These are phyloP conservation scores for Ustilago loliicola DNA, from an alignment of 1,284 basidiomycete genomes.

Conservation along the genomic window DNA sequence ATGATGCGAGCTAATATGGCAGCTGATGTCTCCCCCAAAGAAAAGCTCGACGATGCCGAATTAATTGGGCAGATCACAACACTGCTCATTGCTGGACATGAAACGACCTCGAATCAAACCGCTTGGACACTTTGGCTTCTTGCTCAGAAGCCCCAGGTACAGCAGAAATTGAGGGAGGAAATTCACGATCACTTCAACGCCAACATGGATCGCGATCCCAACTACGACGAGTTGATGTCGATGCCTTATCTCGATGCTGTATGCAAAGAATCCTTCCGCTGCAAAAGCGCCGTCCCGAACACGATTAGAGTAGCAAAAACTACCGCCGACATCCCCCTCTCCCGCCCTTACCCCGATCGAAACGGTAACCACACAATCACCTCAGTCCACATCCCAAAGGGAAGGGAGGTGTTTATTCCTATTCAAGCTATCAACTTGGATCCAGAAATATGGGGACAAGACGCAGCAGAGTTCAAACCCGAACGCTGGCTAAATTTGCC, in stretches of 20 bases:
- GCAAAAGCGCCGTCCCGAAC: conserved; percentile 50
- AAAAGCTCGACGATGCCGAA: conserved; percentile 60
- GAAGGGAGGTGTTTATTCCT: conserved; percentile 55
- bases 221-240: conserved; percentile 56
- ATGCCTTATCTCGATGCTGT: conserved; percentile 63
- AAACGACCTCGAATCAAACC: conserved; percentile 65
- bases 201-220: conserved; percentile 43
- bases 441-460: conserved; percentile 55
- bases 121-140: conserved; percentile 63
- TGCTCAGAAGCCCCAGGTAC: conserved; percentile 40
- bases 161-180: conserved; percentile 58
- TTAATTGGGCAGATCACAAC: conserved; percentile 64
- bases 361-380: conserved; percentile 53
- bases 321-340: conserved; percentile 58
- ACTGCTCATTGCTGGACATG: conserved; percentile 66
- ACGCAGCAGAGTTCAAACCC: conserved; percentile 56
- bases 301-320: conserved; percentile 53
- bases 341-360: conserved; percentile 46
- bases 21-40: conserved; percentile 46
- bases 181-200: conserved; percentile 52
- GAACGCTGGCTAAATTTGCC: conserved; percentile 62
- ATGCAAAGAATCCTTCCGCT: conserved; percentile 60
- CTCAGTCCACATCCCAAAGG: conserved; percentile 52
- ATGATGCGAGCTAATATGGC: conserved; percentile 68
- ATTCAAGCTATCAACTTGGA: conserved; percentile 55